Evolutionary conservation across 2,329 filamentous ascomycete species (phyloP).

Genomic region (Aspergillus arachidicola): DNA sequence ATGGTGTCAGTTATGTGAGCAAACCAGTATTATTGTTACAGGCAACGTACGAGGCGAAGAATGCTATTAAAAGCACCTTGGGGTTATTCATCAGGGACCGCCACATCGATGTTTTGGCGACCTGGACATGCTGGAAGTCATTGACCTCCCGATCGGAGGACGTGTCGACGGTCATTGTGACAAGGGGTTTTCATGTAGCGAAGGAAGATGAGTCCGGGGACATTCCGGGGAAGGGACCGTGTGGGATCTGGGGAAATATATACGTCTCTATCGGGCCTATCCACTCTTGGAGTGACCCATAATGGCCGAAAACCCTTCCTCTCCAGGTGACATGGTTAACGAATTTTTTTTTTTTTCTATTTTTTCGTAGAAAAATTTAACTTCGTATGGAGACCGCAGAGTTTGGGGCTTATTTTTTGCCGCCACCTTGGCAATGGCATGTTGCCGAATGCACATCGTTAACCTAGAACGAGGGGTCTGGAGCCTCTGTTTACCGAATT

Average conservation of each 20-base stretch:
- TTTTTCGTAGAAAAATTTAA: not conserved
- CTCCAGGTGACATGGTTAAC: not conserved
- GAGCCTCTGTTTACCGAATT: constrained; percentile 3
- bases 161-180: constrained; percentile 1
- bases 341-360: not conserved
- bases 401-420: not conserved
- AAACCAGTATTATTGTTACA: too few species aligned
- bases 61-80: constrained; percentile 56
- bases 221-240: constrained; percentile 4
- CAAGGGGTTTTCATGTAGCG: not conserved
- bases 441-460: not conserved
- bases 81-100: constrained; percentile 35
- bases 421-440: constrained; percentile 1
- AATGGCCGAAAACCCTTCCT: not conserved
- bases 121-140: constrained; percentile 19
- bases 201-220: not conserved
- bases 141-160: constrained; percentile 1
- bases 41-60: constrained; percentile 46
- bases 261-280: not conserved
- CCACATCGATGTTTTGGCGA: constrained; percentile 31
- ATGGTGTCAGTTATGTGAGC: not conserved
- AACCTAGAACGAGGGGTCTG: not conserved
- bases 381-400: not conserved
- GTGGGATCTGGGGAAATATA: constrained; percentile 11
- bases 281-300: not conserved